Evolutionary conservation across 1,284 basidiomycete genomes (phyloP).

Genomic region (Phellopilus nigrolimitatus): DNA sequence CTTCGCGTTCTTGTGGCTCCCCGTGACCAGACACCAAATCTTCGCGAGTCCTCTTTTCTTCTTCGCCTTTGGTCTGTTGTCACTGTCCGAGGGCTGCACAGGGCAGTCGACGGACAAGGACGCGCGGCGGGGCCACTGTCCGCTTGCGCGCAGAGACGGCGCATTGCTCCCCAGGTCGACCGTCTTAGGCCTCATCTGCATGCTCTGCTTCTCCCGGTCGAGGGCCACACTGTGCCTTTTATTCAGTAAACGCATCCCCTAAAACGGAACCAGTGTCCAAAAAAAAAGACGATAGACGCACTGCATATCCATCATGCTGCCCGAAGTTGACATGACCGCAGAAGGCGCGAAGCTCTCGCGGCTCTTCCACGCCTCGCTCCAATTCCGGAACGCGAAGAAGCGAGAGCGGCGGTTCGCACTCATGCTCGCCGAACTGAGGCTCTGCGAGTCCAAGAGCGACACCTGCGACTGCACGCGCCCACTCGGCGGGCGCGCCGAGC

Average conservation of each 20-base stretch:
- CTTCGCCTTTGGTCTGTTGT: slow-evolving; percentile 56
- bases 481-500: slow-evolving; percentile 50
- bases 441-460: slow-evolving; percentile 74
- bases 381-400: slow-evolving; percentile 80
- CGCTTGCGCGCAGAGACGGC: slow-evolving; percentile 46
- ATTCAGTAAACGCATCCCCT: slow-evolving; percentile 13
- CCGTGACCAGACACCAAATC: slow-evolving; percentile 77
- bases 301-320: slow-evolving; percentile 94
- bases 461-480: slow-evolving; percentile 67
- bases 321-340: slow-evolving; percentile 50
- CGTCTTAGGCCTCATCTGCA: slow-evolving; percentile 36
- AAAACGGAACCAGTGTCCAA: slow-evolving; percentile 9
- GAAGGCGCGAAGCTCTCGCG: slow-evolving; percentile 74
- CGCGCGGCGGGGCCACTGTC: slow-evolving; percentile 26
- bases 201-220: slow-evolving; percentile 52
- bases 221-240: slow-evolving; percentile 56
- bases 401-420: slow-evolving; percentile 61
- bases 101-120: slow-evolving; percentile 44
- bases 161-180: slow-evolving; percentile 37
- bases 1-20: slow-evolving; percentile 34
- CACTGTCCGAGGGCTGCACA: slow-evolving; percentile 36
- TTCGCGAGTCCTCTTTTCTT: slow-evolving; percentile 81
- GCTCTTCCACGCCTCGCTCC: slow-evolving; percentile 71
- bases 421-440: slow-evolving; percentile 50
- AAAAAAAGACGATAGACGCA: slow-evolving; percentile 49